Percentiles rank a stretch among this genome's conserved stretches.
Conservation (phyloP, 768 basidiomycete species). For the Lyophyllum shimeji region DNA sequence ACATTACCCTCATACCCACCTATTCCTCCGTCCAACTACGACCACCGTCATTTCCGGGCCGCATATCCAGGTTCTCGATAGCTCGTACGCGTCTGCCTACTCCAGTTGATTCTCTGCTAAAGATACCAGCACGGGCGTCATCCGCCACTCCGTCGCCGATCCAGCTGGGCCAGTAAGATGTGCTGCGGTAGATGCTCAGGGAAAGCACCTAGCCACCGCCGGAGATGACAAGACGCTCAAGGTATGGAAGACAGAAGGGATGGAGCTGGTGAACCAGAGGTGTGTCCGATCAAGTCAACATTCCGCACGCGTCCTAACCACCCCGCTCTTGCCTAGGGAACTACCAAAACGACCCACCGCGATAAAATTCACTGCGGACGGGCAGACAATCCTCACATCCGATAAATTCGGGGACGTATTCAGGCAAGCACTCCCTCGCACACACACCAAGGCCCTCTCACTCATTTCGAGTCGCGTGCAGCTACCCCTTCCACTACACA, state of each 20-base stretch:
- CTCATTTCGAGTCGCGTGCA: constrained; percentile 24
- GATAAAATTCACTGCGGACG: constrained; percentile 60
- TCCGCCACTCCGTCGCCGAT: constrained; percentile 46
- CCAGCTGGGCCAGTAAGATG: constrained; percentile 60
- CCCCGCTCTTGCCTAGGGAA: constrained; percentile 46
- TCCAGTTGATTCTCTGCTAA: constrained; percentile 6
- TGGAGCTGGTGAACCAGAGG: constrained; percentile 64
- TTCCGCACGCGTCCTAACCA: background rate
- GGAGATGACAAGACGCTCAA: constrained; percentile 83
- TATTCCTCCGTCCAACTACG: constrained; percentile 37
- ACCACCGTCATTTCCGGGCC: constrained; percentile 56
- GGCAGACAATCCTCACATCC: constrained; percentile 70
- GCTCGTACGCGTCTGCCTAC: constrained; percentile 40
- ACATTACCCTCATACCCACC: constrained; percentile 47
- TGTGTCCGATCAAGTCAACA: constrained; percentile 26
- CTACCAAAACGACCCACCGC: constrained; percentile 82
- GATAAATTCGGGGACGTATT: constrained; percentile 98
- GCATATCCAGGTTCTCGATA: constrained; percentile 60
- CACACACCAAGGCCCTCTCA: background rate
- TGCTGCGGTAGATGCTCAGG: constrained; percentile 46
- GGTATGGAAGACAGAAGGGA: constrained; percentile 63
- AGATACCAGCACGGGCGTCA: constrained; percentile 47
- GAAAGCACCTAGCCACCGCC: constrained; percentile 54
- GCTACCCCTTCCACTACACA: constrained; percentile 60
- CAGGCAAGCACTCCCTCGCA: constrained; percentile 44